Evolutionary conservation across 352 stramenopile genomes (phyloP), one percentile per base, ranked within the genome.

Genomic region (Discostella stelligera): DNA sequence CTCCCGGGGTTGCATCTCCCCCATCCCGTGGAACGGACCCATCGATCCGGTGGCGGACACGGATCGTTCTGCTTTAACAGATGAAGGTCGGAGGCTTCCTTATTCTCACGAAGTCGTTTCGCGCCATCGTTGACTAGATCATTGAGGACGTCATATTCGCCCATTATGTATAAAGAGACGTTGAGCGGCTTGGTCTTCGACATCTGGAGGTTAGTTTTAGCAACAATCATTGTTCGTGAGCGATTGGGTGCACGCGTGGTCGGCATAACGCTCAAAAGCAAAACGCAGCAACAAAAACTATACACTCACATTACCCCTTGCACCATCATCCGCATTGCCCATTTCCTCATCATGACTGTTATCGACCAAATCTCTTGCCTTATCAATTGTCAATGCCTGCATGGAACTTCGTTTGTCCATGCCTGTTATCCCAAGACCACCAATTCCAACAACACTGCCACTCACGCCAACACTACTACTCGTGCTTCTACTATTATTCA

Each of bases 61-160:
- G 69, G 75, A 46, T 72, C 64, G 48, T 83, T 83, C 46, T 79
- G 68, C 2, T 62, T 8, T 21, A 83, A 37, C 10, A 83, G 23
- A 25, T 75, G 52, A 6, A 78, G 46, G 13, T 83, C 75, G 2
- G 69, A 62, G 0, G 27, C 4, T 9, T 68, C 30, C 63, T 71
- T 63, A n/a, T 58, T 67, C 23, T 89, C 79, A n/a, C 80, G 59
- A 5, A 93, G 80, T n/a, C 89, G 90, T 52, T 88, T 91, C 0
- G 83, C 74, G 3, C 88, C 88, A 74, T 93, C 88, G 30, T 84
- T 80, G 37, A 89, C 80, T 14, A 93, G 79, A 41, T 91, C 76
- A 59, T 91, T 93, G 64, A 93, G 90, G 44, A 89, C 77, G 65
- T 91, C 88, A 53, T 91, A 93, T 76, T 91, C 85, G n/a, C 88